Evolutionary conservation across 2,329 filamentous ascomycete genomes (phyloP).

Genomic region (Didymella segeticola): DNA sequence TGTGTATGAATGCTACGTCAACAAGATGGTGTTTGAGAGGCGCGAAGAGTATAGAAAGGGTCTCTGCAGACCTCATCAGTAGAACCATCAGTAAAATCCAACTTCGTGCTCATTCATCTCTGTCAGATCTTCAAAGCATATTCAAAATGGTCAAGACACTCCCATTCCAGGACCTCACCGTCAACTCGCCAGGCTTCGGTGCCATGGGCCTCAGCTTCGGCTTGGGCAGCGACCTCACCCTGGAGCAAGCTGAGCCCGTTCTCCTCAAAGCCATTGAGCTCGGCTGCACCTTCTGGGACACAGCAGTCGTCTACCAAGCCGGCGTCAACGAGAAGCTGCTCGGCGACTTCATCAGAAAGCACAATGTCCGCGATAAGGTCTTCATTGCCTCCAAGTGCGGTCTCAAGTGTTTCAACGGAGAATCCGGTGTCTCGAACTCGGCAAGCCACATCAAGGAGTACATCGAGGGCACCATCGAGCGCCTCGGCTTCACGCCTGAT

Average conservation of each 20-base stretch:
- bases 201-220: constrained; percentile 60
- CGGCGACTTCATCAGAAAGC: constrained; percentile 36
- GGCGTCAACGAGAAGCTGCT: constrained; percentile 39
- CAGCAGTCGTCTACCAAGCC: constrained; percentile 34
- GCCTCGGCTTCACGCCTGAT: constrained; percentile 49
- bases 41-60: too few species aligned
- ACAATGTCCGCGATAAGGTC: constrained; percentile 33
- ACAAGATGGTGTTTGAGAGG: background rate
- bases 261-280: constrained; percentile 57
- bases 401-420: constrained; percentile 41
- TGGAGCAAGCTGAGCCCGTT: constrained; percentile 56
- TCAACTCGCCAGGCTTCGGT: constrained; percentile 61
- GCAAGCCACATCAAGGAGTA: constrained; percentile 49
- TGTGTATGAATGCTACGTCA: too few species aligned
- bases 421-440: constrained; percentile 48
- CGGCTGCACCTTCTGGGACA: constrained; percentile 62
- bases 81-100: background rate
- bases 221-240: constrained; percentile 54
- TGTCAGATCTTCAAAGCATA: background rate
- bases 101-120: background rate
- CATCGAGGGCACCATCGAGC: constrained; percentile 47
- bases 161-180: constrained; percentile 36
- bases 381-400: constrained; percentile 39
- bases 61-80: background rate
- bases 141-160: constrained; percentile 31